Evolutionary conservation across 768 basidiomycete genomes (phyloP), one percentile per base, ranked within the genome.

Genomic region (Pleurotus sapidus): DNA sequence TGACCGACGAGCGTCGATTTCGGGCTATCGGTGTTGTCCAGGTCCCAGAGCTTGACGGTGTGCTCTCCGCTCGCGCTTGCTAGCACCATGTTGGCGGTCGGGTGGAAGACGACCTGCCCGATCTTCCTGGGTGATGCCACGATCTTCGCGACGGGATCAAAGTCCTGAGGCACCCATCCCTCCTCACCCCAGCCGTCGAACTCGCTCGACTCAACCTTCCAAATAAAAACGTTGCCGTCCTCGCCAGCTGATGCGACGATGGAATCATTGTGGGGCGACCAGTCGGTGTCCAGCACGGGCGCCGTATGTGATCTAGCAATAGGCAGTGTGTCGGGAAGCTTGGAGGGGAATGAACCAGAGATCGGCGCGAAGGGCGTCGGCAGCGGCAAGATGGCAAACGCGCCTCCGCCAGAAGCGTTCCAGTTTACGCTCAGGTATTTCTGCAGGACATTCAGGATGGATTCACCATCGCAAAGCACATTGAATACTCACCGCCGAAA

Each of bases 101-200:
- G 95, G 70, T 98, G 93, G 81, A 93, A 99, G 27, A 91, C 74
- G 42, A 97, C 90, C 66, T 98, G 96, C 0, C 96, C 96, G 59
- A 96, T 84, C 75, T 98, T 97, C 59, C 94, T 86, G 1, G 88
- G 80, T 6, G 88, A 90, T 11, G 79, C 91, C 64, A 87, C 86
- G 73, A 93, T 85, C 59, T 84, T 83, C 37, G 84, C 76, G n/a
- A 93, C 84, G 11, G 96, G 95, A 60, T 91, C 88, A 57, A 97
- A 82, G 72, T 98, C 94, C 39, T 75, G 72, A 0, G 92, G 88
- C 3, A 79, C 84, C 91, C 94, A 97, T 47, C 79, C 78, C 17
- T 96, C 95, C 39, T 76, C 74, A 30, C 86, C 86, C 94, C 95
- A 97, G 7, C 85, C 91, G 39, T 92, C 90, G 61, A 98, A 97